A percentile compares a stretch with the other conserved stretches of the same genome.
Conservation (phyloP, 257 asterid genomes). For the Nicotiana paniculata region DNA sequence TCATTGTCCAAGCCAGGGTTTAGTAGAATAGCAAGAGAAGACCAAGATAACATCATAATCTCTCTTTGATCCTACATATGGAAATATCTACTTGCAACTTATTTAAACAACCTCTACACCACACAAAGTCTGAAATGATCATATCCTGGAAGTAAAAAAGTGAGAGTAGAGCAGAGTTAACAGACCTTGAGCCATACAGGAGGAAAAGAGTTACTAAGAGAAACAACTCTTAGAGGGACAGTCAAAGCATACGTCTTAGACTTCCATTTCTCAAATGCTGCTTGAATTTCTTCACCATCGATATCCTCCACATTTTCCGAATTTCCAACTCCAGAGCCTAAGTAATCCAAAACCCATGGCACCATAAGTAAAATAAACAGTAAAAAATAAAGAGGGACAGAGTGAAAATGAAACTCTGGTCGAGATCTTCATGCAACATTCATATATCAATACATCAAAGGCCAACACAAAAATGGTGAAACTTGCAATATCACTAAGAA, state of each 20-base stretch:
- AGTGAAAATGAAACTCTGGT: background rate
- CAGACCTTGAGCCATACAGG: constrained; percentile 78
- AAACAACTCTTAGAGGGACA: constrained; percentile 73
- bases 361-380: background rate
- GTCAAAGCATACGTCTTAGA: constrained; percentile 74
- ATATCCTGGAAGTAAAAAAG: background rate
- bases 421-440: background rate
- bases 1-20: background rate
- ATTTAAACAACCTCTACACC: background rate
- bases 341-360: background rate
- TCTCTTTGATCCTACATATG: background rate
- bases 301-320: constrained; percentile 27
- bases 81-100: background rate
- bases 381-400: background rate
- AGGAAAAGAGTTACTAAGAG: constrained; percentile 73
- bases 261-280: constrained; percentile 78
- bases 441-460: background rate
- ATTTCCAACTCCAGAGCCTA: constrained; percentile 15
- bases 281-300: constrained; percentile 50
- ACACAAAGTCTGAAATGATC: background rate
- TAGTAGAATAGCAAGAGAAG: background rate
- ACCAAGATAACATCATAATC: background rate
- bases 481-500: background rate
- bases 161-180: background rate
- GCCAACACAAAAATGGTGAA: background rate